Percentiles rank a stretch among this genome's conserved stretches.
Evolutionary conservation across 441 rosid species (phyloP).

Genomic region (Biscutella auriculata): DNA sequence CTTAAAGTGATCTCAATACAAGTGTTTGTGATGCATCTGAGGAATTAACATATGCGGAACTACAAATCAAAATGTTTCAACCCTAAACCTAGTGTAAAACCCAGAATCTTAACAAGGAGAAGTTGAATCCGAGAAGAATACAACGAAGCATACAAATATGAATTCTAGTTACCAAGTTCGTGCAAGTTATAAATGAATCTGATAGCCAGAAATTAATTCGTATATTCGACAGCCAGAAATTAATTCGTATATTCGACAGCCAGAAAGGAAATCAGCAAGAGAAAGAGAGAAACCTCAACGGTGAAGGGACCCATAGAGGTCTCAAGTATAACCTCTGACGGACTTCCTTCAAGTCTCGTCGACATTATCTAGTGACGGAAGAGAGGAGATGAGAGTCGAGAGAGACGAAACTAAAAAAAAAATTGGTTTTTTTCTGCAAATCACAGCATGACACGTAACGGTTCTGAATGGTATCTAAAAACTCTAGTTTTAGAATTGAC

Average conservation of each 20-base stretch:
- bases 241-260: too few species aligned
- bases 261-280: background rate
- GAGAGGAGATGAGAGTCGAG: background rate
- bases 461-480: too few species aligned
- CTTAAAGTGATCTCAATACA: background rate
- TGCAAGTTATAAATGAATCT: background rate
- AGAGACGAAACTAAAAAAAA: too few species aligned
- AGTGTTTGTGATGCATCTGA: slow-evolving; percentile 81
- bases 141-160: background rate
- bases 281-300: slow-evolving; percentile 41
- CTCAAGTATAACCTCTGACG: slow-evolving; percentile 89
- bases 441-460: too few species aligned
- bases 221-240: background rate
- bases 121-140: too few species aligned
- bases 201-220: background rate
- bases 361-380: slow-evolving; percentile 35
- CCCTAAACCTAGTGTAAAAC: slow-evolving; percentile 7
- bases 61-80: background rate
- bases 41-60: background rate
- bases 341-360: slow-evolving; percentile 68
- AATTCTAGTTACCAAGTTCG: background rate
- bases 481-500: too few species aligned
- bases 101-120: background rate
- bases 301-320: slow-evolving; percentile 92
- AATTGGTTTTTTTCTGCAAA: too few species aligned